These are phyloP conservation scores for Schwanniomyces occidentalis DNA, from an alignment of 805 yeast species.

Conservation along the genomic window DNA sequence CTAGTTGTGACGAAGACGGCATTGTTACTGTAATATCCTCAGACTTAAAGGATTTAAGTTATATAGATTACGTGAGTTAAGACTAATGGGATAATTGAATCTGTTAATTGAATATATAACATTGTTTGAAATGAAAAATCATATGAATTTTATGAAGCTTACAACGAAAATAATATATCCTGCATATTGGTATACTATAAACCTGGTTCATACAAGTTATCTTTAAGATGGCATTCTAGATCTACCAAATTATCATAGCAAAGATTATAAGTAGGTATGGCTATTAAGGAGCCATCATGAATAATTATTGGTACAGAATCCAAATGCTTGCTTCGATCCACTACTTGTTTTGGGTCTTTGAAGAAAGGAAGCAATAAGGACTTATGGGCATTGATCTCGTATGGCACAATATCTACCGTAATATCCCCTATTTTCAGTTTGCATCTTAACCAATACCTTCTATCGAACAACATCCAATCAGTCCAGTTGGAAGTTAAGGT, in stretches of 20 bases:
- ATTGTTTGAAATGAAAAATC: background rate
- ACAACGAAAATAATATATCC: too few species aligned
- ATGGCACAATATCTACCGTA: conserved; percentile 14
- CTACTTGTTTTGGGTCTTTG: background rate
- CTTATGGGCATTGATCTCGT: conserved; percentile 10
- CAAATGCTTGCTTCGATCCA: background rate
- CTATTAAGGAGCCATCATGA: background rate
- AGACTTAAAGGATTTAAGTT: too few species aligned
- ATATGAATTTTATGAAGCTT: background rate
- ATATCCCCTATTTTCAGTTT: conserved; percentile 2
- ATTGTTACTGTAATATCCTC: too few species aligned
- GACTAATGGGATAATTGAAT: too few species aligned
- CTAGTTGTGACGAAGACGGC: conserved; percentile 12
- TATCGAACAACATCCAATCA: conserved; percentile 40
- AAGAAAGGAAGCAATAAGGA: background rate
- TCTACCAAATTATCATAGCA: conserved; percentile 4
- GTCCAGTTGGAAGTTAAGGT: conserved; percentile 15
- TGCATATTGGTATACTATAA: conserved; percentile 4
- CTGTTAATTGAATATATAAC: conserved; percentile 5
- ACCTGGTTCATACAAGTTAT: background rate
- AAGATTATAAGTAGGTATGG: conserved; percentile 16
- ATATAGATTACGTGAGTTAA: too few species aligned
- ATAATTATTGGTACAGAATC: conserved; percentile 11
- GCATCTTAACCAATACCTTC: conserved; percentile 38
- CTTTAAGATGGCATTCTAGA: conserved; percentile 15